Conservation (phyloP, 331 rosid species). For the Erythrophleum ivorense region DNA sequence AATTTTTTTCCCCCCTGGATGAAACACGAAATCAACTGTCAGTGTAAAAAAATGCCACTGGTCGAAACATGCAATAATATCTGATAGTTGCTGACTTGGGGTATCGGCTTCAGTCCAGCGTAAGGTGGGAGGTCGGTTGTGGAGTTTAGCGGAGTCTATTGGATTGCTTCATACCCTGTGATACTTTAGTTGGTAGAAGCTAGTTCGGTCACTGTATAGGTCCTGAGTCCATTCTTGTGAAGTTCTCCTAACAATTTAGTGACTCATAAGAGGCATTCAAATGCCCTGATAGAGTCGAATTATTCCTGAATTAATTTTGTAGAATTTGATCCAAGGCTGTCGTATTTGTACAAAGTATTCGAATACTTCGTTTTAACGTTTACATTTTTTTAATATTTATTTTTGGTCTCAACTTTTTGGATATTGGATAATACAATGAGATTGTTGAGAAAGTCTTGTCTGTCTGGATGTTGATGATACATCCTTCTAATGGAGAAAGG, state of each 20-base stretch:
- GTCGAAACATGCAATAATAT: slow-evolving; percentile 26
- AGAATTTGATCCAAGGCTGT: slow-evolving; percentile 22
- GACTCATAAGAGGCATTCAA: slow-evolving; percentile 2
- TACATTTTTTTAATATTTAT: not conserved
- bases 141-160: slow-evolving; percentile 47
- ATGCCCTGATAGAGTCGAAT: slow-evolving; percentile 10
- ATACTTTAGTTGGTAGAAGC: slow-evolving; percentile 27
- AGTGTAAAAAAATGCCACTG: slow-evolving; percentile 32
- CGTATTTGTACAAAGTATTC: slow-evolving; percentile 39
- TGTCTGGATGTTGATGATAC: not conserved
- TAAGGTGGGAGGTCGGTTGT: slow-evolving; percentile 40
- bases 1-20: slow-evolving; percentile 18
- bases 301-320: slow-evolving; percentile 29
- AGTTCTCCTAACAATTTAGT: slow-evolving; percentile 19
- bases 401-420: not conserved
- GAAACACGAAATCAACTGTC: not conserved
- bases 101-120: slow-evolving; percentile 20
- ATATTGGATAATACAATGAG: slow-evolving; percentile 2
- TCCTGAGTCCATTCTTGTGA: slow-evolving; percentile 40
- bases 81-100: slow-evolving; percentile 5
- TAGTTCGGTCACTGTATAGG: slow-evolving; percentile 46
- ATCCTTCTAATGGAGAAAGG: not conserved
- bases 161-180: slow-evolving; percentile 24
- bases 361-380: not conserved
- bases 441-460: not conserved